Conservation (phyloP, 2,329 filamentous ascomycete genomes). For the Fusarium palustre region DNA sequence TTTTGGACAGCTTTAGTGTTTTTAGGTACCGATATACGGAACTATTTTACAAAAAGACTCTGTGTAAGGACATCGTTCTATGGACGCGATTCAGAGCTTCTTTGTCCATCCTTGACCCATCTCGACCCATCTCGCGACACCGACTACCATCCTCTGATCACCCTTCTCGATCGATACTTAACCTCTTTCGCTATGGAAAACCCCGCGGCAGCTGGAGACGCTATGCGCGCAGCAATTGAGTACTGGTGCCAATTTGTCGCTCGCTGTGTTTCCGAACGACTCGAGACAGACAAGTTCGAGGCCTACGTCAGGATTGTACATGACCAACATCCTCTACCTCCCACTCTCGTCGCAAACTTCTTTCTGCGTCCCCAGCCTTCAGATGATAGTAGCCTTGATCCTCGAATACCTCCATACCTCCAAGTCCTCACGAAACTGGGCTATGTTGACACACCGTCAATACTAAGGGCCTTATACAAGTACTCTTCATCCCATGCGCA, state of each 20-base stretch:
- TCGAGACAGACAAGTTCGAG: conserved; percentile 66
- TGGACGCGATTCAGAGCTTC: conserved; percentile 21
- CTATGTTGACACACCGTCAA: conserved; percentile 65
- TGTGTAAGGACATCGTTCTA: background rate
- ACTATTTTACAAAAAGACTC: background rate
- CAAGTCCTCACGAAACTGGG: conserved; percentile 64
- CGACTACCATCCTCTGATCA: background rate
- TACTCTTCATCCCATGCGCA: conserved; percentile 65
- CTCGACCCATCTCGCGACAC: conserved; percentile 7
- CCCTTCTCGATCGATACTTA: background rate
- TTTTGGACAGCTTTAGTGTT: background rate
- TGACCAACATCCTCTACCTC: conserved; percentile 63
- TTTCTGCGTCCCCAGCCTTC: conserved; percentile 66
- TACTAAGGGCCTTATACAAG: conserved; percentile 67
- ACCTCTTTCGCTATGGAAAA: conserved; percentile 46
- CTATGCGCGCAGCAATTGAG: conserved; percentile 47
- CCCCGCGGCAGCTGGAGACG: conserved; percentile 33
- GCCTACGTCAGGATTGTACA: conserved; percentile 62
- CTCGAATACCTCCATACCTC: conserved; percentile 69
- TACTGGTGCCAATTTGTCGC: conserved; percentile 66
- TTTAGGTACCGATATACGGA: background rate
- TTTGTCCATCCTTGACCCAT: conserved; percentile 6
- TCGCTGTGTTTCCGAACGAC: conserved; percentile 62
- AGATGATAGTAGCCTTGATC: conserved; percentile 66
- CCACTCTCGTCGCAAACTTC: conserved; percentile 66